Conservation (phyloP, 2,329 filamentous ascomycete genomes). For the Dryadomyces quercivorus region DNA sequence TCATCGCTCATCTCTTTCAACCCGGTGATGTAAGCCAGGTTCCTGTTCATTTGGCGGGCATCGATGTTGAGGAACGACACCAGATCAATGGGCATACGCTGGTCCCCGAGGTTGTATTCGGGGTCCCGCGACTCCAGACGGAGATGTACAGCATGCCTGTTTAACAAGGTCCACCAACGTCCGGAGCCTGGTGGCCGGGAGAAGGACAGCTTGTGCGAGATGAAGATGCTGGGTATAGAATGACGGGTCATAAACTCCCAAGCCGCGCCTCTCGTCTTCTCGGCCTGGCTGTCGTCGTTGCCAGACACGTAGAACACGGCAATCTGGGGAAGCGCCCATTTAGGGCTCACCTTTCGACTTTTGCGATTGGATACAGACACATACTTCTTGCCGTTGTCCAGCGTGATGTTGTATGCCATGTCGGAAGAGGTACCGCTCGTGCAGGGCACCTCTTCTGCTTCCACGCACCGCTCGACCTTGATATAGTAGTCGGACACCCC, state of each 20-base stretch:
- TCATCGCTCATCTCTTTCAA: constrained; percentile 14
- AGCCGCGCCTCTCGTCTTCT: constrained; percentile 26
- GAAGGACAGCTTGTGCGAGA: constrained; percentile 30
- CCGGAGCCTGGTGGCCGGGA: constrained; percentile 17
- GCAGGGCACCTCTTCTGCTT: constrained; percentile 22
- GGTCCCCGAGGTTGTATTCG: constrained; percentile 22
- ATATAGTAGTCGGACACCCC: constrained; percentile 38
- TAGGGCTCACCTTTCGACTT: constrained; percentile 26
- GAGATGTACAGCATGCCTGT: constrained; percentile 32
- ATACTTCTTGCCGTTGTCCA: constrained; percentile 26
- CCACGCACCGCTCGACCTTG: constrained; percentile 34
- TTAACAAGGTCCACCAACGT: constrained; percentile 22
- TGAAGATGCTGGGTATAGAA: constrained; percentile 32
- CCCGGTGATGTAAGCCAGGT: constrained; percentile 35
- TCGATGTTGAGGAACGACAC: constrained; percentile 37
- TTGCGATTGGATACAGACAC: constrained; percentile 23
- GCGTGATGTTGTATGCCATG: constrained; percentile 24
- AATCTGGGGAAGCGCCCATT: constrained; percentile 35
- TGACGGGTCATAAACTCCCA: constrained; percentile 35
- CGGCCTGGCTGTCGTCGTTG: constrained; percentile 25
- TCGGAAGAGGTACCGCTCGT: constrained; percentile 15
- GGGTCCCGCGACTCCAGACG: constrained; percentile 31
- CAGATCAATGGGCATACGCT: constrained; percentile 34
- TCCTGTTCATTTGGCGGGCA: constrained; percentile 39
- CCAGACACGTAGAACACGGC: constrained; percentile 36